Evolutionary conservation across 768 basidiomycete genomes (phyloP).

Genomic region (Coprinopsis sp.): DNA sequence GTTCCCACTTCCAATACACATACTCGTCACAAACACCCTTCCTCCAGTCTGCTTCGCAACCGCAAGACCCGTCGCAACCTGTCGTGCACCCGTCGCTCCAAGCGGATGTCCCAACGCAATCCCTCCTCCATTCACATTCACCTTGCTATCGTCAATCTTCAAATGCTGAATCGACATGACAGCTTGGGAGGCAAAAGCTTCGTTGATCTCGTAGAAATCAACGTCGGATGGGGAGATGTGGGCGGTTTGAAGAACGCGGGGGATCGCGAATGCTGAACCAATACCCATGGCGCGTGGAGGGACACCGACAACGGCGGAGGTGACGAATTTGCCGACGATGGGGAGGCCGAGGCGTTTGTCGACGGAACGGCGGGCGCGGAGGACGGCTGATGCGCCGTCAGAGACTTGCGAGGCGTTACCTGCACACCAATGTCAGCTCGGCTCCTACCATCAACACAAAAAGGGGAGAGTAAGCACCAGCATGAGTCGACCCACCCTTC

Average conservation of each 20-base stretch:
- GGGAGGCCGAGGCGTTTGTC: constrained; percentile 83
- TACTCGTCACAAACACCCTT: constrained; percentile 81
- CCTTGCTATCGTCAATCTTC: constrained; percentile 69
- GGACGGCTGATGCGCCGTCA: constrained; percentile 88
- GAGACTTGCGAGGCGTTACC: constrained; percentile 87
- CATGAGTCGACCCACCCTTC: constrained; percentile 73
- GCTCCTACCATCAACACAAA: not conserved
- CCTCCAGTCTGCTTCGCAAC: constrained; percentile 73
- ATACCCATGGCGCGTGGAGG: constrained; percentile 89
- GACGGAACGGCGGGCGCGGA: constrained; percentile 73
- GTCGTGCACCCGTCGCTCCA: constrained; percentile 82
- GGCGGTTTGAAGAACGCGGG: constrained; percentile 60
- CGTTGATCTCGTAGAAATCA: constrained; percentile 91
- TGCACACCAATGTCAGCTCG: constrained; percentile 9
- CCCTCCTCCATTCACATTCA: constrained; percentile 84
- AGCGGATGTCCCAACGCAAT: constrained; percentile 90
- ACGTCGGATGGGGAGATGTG: constrained; percentile 67
- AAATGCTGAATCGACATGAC: constrained; percentile 68
- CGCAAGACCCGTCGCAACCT: constrained; percentile 79
- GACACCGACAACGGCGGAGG: constrained; percentile 67
- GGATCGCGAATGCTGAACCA: constrained; percentile 87
- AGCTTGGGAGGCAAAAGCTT: constrained; percentile 84
- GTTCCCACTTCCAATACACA: constrained; percentile 91
- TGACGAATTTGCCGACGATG: constrained; percentile 81
- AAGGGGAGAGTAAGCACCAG: constrained; percentile 32